Conservation (phyloP, 2,329 filamentous ascomycete genomes). For the Lachnellula hyalina region DNA sequence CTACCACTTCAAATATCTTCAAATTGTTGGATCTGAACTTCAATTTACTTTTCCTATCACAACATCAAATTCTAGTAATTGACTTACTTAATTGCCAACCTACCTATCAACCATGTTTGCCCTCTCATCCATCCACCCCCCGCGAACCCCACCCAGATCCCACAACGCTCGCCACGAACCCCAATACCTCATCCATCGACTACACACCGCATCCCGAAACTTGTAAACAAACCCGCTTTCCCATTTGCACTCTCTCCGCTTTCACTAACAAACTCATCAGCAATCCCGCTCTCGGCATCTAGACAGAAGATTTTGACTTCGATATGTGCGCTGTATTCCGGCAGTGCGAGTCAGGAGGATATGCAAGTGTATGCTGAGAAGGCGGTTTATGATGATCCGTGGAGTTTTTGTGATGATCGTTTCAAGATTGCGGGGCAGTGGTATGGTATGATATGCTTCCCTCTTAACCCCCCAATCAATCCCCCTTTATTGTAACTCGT, state of each 20-base stretch:
- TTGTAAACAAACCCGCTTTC: neutral
- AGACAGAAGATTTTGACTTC: conserved; percentile 37
- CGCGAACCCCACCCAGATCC: conserved; percentile 10
- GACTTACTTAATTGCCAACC: neutral
- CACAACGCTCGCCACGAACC: conserved; percentile 2
- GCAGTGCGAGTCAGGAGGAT: conserved; percentile 42
- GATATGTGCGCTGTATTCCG: conserved; percentile 41
- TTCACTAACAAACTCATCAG: neutral
- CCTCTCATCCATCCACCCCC: neutral
- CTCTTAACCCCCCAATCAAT: no score
- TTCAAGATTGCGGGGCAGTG: conserved; percentile 48
- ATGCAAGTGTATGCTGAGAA: conserved; percentile 44
- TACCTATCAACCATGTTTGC: neutral
- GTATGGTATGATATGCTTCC: conserved; percentile 27
- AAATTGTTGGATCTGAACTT: no score
- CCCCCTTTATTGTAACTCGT: no score
- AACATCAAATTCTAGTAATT: neutral
- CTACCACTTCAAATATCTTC: no score
- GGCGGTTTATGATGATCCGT: conserved; percentile 43
- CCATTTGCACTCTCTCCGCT: neutral
- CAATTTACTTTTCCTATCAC: no score
- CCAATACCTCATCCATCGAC: conserved; percentile 29
- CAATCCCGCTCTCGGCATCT: conserved; percentile 30
- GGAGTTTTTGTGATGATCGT: conserved; percentile 44
- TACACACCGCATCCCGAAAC: conserved; percentile 37